These are phyloP conservation scores for Boletus huronensis DNA, from an alignment of 768 basidiomycete species.

Conservation along the genomic window DNA sequence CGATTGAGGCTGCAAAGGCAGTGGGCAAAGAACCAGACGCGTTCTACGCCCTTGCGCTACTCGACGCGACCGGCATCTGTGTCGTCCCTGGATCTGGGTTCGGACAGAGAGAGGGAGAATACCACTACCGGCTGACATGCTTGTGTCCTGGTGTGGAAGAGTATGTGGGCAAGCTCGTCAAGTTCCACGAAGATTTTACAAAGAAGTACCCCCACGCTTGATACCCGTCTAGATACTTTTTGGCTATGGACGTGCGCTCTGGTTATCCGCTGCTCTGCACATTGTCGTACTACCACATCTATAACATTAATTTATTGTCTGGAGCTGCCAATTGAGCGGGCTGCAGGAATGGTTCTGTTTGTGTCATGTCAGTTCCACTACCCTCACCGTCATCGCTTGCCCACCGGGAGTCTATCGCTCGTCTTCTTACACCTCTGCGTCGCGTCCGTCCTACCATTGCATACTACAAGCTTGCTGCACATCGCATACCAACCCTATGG, in stretches of 20 bases:
- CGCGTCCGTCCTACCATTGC: constrained; percentile 59
- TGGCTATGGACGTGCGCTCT: neutral
- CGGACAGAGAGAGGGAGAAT: constrained; percentile 86
- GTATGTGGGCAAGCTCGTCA: constrained; percentile 81
- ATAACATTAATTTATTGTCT: neutral
- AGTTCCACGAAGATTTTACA: constrained; percentile 63
- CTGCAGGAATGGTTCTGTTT: neutral
- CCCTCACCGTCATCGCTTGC: constrained; percentile 35
- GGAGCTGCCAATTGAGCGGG: neutral
- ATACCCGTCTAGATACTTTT: constrained; percentile 2
- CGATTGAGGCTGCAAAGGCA: constrained; percentile 65
- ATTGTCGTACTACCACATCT: constrained; percentile 1
- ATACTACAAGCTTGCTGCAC: constrained; percentile 66
- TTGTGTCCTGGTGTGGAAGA: constrained; percentile 93
- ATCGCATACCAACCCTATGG: constrained; percentile 78
- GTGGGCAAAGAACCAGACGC: constrained; percentile 82
- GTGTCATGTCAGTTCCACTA: constrained; percentile 13
- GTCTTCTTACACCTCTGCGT: constrained; percentile 52
- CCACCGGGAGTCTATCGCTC: constrained; percentile 52
- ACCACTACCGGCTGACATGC: constrained; percentile 91
- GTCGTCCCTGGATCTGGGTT: constrained; percentile 94
- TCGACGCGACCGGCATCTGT: constrained; percentile 91
- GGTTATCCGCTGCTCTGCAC: neutral
- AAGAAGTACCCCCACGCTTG: constrained; percentile 38
- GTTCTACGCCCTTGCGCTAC: constrained; percentile 79